phyloP scores from a whole-genome alignment of 1,284 basidiomycete genomes.

The Volvariella volvacea region DNA sequence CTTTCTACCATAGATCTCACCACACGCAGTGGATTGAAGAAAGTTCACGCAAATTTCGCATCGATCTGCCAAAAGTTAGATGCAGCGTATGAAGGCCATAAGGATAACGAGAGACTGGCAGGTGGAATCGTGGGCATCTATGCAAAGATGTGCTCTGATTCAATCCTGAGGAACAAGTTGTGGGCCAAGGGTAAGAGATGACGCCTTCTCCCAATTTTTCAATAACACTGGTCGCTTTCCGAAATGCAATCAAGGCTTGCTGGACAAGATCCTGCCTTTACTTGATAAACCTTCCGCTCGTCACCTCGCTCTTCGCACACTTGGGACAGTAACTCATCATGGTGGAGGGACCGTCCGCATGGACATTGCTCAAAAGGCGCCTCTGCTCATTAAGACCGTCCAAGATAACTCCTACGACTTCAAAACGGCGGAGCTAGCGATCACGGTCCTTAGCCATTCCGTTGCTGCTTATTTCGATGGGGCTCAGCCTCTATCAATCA shows the following conservation, averaged over 20 bases:
- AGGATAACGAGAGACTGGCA: constrained; percentile 31
- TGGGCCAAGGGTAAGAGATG: constrained; percentile 46
- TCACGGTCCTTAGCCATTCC: constrained; percentile 48
- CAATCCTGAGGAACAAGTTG: constrained; percentile 49
- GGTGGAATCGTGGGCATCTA: constrained; percentile 57
- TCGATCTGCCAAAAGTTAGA: constrained; percentile 43
- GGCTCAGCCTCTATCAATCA: constrained; percentile 24
- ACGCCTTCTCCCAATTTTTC: background rate
- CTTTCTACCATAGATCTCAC: constrained; percentile 36
- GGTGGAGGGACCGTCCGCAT: constrained; percentile 42
- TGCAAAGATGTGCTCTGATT: constrained; percentile 55
- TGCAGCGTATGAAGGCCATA: constrained; percentile 29
- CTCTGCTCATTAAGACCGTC: constrained; percentile 36
- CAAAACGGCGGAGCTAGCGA: constrained; percentile 41
- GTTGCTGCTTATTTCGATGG: constrained; percentile 37
- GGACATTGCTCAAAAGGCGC: constrained; percentile 42
- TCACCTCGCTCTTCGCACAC: constrained; percentile 45
- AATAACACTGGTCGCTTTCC: background rate
- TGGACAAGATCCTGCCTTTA: constrained; percentile 47
- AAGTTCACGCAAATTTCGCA: constrained; percentile 49
- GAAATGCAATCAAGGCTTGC: constrained; percentile 34
- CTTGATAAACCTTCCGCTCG: constrained; percentile 38
- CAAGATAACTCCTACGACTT: constrained; percentile 43
- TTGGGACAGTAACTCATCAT: constrained; percentile 55
- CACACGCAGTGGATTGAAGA: constrained; percentile 51